A percentile compares a stretch with the other conserved stretches of the same genome.
Evolutionary conservation across 1,284 basidiomycete genomes (phyloP).

Genomic region (Pholiota adiposa): DNA sequence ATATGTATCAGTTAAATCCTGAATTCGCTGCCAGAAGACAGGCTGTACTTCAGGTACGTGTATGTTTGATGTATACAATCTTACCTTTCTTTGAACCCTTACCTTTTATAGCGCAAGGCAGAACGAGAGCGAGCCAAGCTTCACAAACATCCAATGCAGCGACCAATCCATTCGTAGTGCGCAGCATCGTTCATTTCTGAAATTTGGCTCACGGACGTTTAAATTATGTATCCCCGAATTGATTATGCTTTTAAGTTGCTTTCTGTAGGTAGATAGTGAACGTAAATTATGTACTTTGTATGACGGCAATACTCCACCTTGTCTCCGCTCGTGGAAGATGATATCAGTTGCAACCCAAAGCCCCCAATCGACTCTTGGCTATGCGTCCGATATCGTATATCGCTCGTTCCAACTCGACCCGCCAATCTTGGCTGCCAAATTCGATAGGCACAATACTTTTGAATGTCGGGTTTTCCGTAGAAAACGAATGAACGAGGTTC

Average conservation of each 20-base stretch:
- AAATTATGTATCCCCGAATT: neutral
- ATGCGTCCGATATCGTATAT: conserved; percentile 77
- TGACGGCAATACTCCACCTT: neutral
- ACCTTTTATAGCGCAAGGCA: conserved; percentile 29
- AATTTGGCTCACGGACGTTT: neutral
- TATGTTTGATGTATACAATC: neutral
- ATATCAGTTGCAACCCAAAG: conserved; percentile 39
- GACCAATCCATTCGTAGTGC: conserved; percentile 22
- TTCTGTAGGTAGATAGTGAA: conserved; percentile 1
- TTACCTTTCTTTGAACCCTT: neutral
- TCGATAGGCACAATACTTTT: conserved; percentile 44
- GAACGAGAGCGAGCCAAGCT: conserved; percentile 32
- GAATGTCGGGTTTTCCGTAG: conserved; percentile 43
- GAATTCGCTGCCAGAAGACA: conserved; percentile 63
- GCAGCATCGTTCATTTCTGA: neutral
- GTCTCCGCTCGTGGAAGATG: neutral
- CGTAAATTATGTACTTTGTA: conserved; percentile 6
- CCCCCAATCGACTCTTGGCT: conserved; percentile 65
- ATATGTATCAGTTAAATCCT: conserved; percentile 59
- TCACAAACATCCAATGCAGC: conserved; percentile 15
- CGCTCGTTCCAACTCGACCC: conserved; percentile 68
- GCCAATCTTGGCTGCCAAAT: conserved; percentile 55
- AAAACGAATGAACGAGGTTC: conserved; percentile 52
- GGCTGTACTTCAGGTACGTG: conserved; percentile 39
- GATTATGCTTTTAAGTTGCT: neutral